Conservation (phyloP, 495 filamentous ascomycete species). For the Barbatosphaeria neglecta region DNA sequence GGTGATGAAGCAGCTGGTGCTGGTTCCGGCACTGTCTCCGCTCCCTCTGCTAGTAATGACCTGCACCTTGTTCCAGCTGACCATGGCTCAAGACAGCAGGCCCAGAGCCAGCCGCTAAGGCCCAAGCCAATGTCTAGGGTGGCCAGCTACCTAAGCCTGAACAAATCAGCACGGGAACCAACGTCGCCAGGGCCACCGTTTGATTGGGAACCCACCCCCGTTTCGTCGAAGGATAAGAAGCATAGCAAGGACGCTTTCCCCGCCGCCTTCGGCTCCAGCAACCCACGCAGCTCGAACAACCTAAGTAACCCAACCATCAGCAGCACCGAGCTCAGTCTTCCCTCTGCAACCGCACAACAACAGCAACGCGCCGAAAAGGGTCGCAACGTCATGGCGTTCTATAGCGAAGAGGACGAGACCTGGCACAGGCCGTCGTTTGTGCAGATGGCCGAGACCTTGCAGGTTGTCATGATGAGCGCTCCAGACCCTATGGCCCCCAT, state of each 20-base stretch:
- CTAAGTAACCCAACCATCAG: too few species aligned
- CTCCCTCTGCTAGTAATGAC: neutral
- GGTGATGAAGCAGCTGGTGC: too few species aligned
- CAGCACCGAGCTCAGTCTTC: too few species aligned
- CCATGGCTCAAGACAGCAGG: neutral
- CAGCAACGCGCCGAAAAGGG: neutral
- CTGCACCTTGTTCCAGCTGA: neutral
- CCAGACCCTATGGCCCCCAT: slow-evolving; percentile 14
- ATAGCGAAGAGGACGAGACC: neutral
- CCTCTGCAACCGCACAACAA: too few species aligned
- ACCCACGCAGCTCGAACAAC: too few species aligned
- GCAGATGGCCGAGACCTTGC: slow-evolving; percentile 31
- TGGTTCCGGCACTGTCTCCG: too few species aligned
- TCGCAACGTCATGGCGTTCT: neutral
- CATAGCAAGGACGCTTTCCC: too few species aligned
- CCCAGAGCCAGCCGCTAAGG: neutral
- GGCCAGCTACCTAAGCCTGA: slow-evolving; percentile 4
- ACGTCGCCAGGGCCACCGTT: neutral
- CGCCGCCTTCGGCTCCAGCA: too few species aligned
- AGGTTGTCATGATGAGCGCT: slow-evolving; percentile 22
- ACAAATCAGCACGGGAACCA: neutral
- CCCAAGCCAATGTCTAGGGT: neutral
- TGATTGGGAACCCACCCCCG: neutral
- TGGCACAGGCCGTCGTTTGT: slow-evolving; percentile 30
- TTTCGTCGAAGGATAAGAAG: neutral